Conservation (phyloP, 192 early-diverging fungal genomes). For the Phlyctochytrium planicorne region DNA sequence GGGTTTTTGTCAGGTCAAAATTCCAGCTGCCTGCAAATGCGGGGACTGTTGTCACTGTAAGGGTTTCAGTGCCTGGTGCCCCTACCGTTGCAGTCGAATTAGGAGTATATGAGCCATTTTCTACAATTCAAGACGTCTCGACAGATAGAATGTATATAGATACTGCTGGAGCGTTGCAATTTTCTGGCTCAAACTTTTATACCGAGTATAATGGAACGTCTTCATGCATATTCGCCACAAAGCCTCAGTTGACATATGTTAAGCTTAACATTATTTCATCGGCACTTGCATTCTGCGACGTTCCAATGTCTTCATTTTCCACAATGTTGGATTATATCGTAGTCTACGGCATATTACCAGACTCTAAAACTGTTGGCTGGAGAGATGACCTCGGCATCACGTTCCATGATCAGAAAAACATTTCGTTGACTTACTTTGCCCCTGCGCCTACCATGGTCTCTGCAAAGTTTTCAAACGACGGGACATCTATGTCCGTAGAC, state of each 20-base stretch:
- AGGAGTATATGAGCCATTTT: too few relatives aligned
- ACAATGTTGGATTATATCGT: slow-evolving; percentile 1
- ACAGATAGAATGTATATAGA: slow-evolving; percentile 2
- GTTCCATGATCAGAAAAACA: neutral
- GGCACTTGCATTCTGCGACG: neutral
- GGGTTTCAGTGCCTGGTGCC: neutral
- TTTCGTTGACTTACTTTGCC: neutral
- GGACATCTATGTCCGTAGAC: neutral
- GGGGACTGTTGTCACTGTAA: neutral
- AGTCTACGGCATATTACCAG: slow-evolving; percentile 4
- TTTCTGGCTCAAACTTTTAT: neutral
- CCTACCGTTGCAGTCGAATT: too few relatives aligned
- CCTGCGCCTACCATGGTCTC: slow-evolving; percentile 1
- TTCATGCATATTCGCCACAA: slow-evolving; percentile 5
- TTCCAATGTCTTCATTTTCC: neutral
- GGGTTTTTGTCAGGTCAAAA: neutral
- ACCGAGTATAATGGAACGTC: neutral
- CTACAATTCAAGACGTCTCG: too few relatives aligned
- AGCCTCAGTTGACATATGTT: neutral
- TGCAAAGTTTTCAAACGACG: slow-evolving; percentile 5
- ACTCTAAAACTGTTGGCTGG: neutral
- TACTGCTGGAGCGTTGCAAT: neutral
- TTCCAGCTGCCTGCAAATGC: neutral
- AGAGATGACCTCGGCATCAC: slow-evolving; percentile 9
- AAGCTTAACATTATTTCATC: neutral